Conservation (phyloP, 2,329 filamentous ascomycete species). For the Thielaviopsis populi region DNA sequence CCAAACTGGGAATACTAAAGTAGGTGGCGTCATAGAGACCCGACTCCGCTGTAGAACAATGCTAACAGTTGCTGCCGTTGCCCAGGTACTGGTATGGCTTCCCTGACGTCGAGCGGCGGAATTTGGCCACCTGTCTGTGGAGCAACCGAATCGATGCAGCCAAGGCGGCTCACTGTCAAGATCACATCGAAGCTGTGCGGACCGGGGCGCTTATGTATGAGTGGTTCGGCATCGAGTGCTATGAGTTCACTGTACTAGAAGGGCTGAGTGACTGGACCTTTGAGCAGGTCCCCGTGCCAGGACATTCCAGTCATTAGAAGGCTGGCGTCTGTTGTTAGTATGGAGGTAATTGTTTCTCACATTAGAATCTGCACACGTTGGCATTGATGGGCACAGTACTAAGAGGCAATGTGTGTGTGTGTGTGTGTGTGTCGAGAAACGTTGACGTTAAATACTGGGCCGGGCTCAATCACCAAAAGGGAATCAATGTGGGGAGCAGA, state of each 20-base stretch:
- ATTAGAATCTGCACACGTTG: not conserved
- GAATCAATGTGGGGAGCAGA: not conserved
- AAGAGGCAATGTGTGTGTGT: not conserved
- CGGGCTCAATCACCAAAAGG: not conserved
- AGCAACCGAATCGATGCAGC: constrained; percentile 43
- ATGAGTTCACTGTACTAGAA: constrained; percentile 53
- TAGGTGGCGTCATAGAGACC: constrained; percentile 25
- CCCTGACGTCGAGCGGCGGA: constrained; percentile 53
- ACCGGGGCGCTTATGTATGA: constrained; percentile 46
- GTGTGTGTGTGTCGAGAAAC: not conserved
- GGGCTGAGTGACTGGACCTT: constrained; percentile 43
- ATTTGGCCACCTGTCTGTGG: constrained; percentile 70
- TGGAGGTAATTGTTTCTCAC: not conserved
- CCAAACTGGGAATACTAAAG: constrained; percentile 71
- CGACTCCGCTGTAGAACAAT: no score
- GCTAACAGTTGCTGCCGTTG: not conserved
- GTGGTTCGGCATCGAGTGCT: constrained; percentile 57
- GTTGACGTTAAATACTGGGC: not conserved
- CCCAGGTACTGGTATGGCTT: constrained; percentile 73
- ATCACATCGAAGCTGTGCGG: constrained; percentile 50
- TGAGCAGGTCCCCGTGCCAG: not conserved
- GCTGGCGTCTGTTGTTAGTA: not conserved
- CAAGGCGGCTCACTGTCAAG: constrained; percentile 43
- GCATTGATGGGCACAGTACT: no score
- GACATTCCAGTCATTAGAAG: not conserved